Evolutionary conservation across 2,329 filamentous ascomycete genomes (phyloP).

Genomic region (Alternaria atra): DNA sequence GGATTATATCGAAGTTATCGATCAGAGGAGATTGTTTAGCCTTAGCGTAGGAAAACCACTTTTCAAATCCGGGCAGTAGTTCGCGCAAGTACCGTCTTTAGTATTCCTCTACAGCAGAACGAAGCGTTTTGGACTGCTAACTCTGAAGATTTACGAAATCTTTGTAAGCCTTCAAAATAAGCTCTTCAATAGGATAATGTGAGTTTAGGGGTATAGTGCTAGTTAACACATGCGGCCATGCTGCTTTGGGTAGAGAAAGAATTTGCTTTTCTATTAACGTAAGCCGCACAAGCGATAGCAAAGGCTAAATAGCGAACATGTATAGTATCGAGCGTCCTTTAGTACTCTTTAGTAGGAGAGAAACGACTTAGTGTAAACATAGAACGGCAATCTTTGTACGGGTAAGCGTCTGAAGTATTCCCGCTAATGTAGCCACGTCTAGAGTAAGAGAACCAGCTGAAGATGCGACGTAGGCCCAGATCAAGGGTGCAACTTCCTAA

Average conservation of each 20-base stretch:
- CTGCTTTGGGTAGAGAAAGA: neutral
- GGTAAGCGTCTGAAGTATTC: neutral
- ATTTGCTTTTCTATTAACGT: neutral
- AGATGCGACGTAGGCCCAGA: slow-evolving; percentile 1
- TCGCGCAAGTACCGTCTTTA: slow-evolving; percentile 53
- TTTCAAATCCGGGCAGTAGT: slow-evolving; percentile 59
- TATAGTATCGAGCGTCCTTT: neutral
- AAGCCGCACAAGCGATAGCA: neutral
- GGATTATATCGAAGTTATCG: slow-evolving; percentile 61
- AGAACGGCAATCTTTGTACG: neutral
- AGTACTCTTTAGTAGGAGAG: neutral
- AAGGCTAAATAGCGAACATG: slow-evolving; percentile 2
- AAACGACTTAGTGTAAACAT: neutral
- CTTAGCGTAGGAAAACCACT: slow-evolving; percentile 58
- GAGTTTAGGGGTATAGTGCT: neutral
- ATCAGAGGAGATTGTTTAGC: slow-evolving; percentile 57
- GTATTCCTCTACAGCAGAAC: slow-evolving; percentile 52
- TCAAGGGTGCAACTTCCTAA: slow-evolving; percentile 1
- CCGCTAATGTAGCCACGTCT: neutral
- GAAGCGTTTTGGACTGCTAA: slow-evolving; percentile 53
- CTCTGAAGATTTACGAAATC: slow-evolving; percentile 39
- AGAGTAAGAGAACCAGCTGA: neutral
- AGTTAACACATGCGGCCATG: neutral
- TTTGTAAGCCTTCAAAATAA: neutral
- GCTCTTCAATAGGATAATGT: slow-evolving; percentile 5